Evolutionary conservation across 345 rosid species (phyloP).

Genomic region (Eucalyptus lansdowneana): DNA sequence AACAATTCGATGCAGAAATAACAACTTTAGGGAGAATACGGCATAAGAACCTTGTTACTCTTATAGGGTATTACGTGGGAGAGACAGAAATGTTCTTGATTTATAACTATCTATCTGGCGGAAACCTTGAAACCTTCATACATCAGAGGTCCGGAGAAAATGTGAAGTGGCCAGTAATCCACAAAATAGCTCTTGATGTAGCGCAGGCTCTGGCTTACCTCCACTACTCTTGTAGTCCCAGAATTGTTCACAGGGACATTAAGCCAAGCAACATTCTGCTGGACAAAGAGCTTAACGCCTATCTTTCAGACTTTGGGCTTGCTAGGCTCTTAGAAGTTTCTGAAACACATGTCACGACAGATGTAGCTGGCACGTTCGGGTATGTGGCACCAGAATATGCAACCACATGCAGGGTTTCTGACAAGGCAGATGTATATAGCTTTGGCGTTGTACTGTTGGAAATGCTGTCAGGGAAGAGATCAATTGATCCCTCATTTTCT

Average conservation of each 20-base stretch:
- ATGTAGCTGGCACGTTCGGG: constrained; percentile 67
- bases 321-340: constrained; percentile 63
- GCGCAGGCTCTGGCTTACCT: constrained; percentile 64
- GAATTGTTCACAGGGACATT: constrained; percentile 65
- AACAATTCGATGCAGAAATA: constrained; percentile 70
- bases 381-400: constrained; percentile 77
- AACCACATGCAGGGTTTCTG: constrained; percentile 60
- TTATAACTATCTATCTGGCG: constrained; percentile 60
- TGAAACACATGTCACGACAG: constrained; percentile 63
- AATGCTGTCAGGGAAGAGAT: constrained; percentile 50
- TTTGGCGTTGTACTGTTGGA: constrained; percentile 55
- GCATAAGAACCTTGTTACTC: constrained; percentile 57
- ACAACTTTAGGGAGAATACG: constrained; percentile 45
- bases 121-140: constrained; percentile 61
- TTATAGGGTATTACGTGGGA: constrained; percentile 44
- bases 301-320: constrained; percentile 61
- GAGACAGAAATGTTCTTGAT: constrained; percentile 53
- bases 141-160: constrained; percentile 25
- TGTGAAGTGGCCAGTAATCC: constrained; percentile 32
- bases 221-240: constrained; percentile 53
- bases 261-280: constrained; percentile 67
- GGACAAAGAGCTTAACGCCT: constrained; percentile 51
- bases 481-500: constrained; percentile 61
- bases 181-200: constrained; percentile 48
- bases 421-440: constrained; percentile 70